These are phyloP conservation scores for Eutrema salsugineum DNA, from an alignment of 441 rosid species.

Conservation along the genomic window DNA sequence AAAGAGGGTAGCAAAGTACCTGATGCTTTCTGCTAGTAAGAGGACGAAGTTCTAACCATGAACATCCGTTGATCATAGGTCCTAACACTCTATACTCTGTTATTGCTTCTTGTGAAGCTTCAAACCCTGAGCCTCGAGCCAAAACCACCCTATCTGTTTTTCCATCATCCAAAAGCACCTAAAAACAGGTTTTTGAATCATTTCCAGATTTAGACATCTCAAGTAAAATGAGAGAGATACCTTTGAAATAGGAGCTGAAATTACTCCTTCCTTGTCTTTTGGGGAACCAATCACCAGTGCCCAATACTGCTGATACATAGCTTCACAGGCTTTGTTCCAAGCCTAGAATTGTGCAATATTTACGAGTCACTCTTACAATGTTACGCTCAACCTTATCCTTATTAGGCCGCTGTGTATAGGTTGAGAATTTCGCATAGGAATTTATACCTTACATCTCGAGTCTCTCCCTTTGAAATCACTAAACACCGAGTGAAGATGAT, in stretches of 20 bases:
- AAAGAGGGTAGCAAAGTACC: conserved; percentile 34
- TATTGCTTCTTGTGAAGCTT: conserved; percentile 73
- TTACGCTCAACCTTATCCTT: neutral
- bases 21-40: conserved; percentile 67
- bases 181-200: neutral
- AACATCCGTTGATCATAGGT: conserved; percentile 72
- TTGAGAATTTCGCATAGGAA: neutral
- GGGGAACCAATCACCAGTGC: conserved; percentile 90
- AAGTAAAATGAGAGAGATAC: conserved; percentile 31
- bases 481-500: conserved; percentile 65
- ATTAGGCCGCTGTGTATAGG: neutral
- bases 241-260: conserved; percentile 80
- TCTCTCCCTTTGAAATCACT: conserved; percentile 49
- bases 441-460: conserved; percentile 56
- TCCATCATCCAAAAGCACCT: conserved; percentile 88
- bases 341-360: conserved; percentile 41
- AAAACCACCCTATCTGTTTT: conserved; percentile 81
- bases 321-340: conserved; percentile 76
- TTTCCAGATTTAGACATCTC: neutral
- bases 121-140: conserved; percentile 59
- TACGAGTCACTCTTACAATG: neutral
- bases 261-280: conserved; percentile 71
- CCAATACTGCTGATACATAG: conserved; percentile 73
- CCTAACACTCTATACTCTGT: conserved; percentile 85
- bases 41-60: conserved; percentile 63